These are phyloP conservation scores for Castanea crenata DNA, from an alignment of 306 rosid genomes.

Conservation along the genomic window DNA sequence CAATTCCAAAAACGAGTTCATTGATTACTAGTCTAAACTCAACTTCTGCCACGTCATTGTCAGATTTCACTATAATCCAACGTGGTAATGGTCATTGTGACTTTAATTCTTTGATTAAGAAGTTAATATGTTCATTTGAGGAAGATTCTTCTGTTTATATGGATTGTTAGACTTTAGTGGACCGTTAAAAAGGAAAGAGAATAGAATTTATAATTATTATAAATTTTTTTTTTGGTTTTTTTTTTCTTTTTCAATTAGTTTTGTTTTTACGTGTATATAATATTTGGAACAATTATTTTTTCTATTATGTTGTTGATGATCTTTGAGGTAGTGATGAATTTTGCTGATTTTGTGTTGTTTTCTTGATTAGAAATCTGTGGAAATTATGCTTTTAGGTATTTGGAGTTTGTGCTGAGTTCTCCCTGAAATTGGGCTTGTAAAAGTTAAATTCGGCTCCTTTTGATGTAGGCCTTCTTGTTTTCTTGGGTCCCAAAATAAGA, in stretches of 20 bases:
- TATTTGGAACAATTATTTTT: constrained; percentile 19
- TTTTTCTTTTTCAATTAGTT: constrained; percentile 2
- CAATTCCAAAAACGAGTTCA: constrained; percentile 52
- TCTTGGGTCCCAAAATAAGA: too few relatives aligned
- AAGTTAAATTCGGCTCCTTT: too few relatives aligned
- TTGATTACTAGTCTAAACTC: constrained; percentile 24
- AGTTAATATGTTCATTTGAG: constrained; percentile 50
- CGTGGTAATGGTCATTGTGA: constrained; percentile 47
- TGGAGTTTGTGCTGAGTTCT: too few relatives aligned
- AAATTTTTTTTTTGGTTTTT: not conserved
- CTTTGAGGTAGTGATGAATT: too few relatives aligned
- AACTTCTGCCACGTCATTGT: constrained; percentile 30
- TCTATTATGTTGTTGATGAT: too few relatives aligned
- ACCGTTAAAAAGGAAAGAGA: constrained; percentile 6
- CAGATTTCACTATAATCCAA: constrained; percentile 38
- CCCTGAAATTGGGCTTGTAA: too few relatives aligned
- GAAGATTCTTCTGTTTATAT: constrained; percentile 76
- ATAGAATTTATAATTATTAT: not conserved
- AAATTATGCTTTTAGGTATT: too few relatives aligned
- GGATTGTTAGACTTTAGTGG: constrained; percentile 47
- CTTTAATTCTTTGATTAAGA: constrained; percentile 45
- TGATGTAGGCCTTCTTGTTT: too few relatives aligned
- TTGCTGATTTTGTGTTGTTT: too few relatives aligned
- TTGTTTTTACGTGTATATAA: constrained; percentile 46
- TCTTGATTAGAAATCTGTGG: too few relatives aligned